Evolutionary conservation across 2,329 filamentous ascomycete genomes (phyloP).

Genomic region (Remersonia thermophila): DNA sequence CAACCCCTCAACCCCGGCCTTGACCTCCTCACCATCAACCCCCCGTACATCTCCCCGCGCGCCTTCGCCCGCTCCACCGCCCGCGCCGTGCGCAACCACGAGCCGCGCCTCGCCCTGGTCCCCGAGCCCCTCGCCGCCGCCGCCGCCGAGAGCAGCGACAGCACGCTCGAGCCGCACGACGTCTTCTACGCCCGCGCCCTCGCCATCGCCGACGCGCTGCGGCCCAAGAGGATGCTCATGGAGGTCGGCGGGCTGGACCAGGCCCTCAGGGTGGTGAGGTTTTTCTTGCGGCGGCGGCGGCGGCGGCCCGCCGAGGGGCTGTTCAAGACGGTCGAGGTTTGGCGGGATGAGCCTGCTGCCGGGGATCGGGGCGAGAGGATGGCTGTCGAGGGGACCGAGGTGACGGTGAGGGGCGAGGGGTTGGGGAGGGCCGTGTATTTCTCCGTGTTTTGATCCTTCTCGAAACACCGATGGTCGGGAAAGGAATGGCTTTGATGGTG

Average conservation of each 20-base stretch:
- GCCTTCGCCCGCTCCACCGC: constrained; percentile 52
- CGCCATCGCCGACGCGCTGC: constrained; percentile 34
- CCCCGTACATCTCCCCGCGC: constrained; percentile 69
- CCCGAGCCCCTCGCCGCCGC: constrained; percentile 20
- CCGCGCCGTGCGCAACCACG: constrained; percentile 66
- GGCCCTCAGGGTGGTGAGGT: constrained; percentile 46
- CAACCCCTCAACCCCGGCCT: too few relatives aligned
- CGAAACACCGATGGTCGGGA: too few relatives aligned
- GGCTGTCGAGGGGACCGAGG: constrained; percentile 13
- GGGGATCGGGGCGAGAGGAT: constrained; percentile 10
- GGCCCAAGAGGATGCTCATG: constrained; percentile 47
- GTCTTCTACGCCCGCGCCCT: constrained; percentile 59
- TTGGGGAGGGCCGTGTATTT: constrained; percentile 32
- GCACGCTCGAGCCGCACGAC: constrained; percentile 26
- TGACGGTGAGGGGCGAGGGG: constrained; percentile 35
- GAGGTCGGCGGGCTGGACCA: constrained; percentile 63
- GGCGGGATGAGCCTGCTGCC: constrained; percentile 44
- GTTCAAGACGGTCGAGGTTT: constrained; percentile 45
- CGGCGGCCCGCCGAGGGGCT: constrained; percentile 4
- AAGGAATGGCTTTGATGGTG: too few relatives aligned
- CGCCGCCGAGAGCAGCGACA: neutral
- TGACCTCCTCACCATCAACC: constrained; percentile 75
- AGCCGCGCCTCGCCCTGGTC: constrained; percentile 72
- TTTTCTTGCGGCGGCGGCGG: constrained; percentile 18
- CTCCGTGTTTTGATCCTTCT: too few relatives aligned